Conservation (phyloP, 2,329 filamentous ascomycete genomes). For the Neoscytalidium dimidiatum region DNA sequence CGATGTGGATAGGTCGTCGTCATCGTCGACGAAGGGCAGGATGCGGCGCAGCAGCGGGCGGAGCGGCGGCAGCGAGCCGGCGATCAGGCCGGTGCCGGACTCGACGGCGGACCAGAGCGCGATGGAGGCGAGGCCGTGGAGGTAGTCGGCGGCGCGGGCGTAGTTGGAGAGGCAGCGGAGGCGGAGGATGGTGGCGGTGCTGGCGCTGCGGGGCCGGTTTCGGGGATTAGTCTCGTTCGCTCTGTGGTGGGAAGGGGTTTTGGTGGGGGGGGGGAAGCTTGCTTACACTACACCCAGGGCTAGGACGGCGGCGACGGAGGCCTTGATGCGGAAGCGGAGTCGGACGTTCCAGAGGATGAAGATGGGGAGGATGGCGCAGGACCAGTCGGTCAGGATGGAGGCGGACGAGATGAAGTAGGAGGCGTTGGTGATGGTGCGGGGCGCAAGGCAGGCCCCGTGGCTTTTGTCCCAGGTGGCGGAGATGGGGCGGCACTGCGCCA, state of each 20-base stretch:
- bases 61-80: conserved; percentile 50
- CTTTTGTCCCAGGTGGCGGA: conserved; percentile 20
- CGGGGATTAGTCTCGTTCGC: neutral
- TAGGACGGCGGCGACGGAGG: conserved; percentile 49
- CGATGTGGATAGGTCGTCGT: neutral
- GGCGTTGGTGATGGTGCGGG: conserved; percentile 28
- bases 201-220: conserved; percentile 30
- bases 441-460: neutral
- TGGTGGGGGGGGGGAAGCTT: neutral
- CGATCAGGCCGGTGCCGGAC: conserved; percentile 52
- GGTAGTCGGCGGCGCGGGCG: conserved; percentile 40
- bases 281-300: conserved; percentile 46
- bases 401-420: conserved; percentile 38
- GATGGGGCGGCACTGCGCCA: conserved; percentile 20
- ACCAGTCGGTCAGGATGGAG: conserved; percentile 34
- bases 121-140: conserved; percentile 45
- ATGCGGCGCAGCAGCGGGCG: conserved; percentile 42
- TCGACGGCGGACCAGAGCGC: conserved; percentile 52
- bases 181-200: conserved; percentile 44
- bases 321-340: conserved; percentile 46
- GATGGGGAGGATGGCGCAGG: conserved; percentile 36
- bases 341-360: conserved; percentile 44
- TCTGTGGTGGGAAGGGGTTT: neutral
- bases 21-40: neutral
- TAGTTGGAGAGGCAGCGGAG: conserved; percentile 47